Evolutionary conservation across 192 early-diverging fungal genomes (phyloP), one percentile per base, ranked within the genome.

Genomic region (Funneliformis mosseae): DNA sequence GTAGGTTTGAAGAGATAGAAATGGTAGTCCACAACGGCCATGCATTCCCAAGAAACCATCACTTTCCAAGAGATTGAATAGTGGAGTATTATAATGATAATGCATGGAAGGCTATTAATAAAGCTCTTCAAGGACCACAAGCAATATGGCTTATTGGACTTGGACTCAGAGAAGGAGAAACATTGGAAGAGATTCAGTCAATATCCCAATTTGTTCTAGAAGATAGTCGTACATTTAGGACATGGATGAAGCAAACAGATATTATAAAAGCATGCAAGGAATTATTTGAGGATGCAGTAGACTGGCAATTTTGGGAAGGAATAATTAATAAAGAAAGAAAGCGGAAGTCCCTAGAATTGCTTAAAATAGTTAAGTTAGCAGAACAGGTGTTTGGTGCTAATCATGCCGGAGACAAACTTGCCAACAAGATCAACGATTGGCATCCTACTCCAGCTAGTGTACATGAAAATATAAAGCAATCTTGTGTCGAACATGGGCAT

Each of bases 121-220:
- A 76, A 41, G 33, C 74, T 76, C 55, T 76, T 76, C 74, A 63
- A 76, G 60, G 74, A n/a, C 74, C 74, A 25, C 55, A 76, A 76
- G 74, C 59, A 60, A 62, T 76, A 33, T 76, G 28, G 50, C 55
- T 76, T 76, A 76, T 76, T 59, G 74, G 74, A 76, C 50, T 76
- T 39, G 55, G 42, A 72, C 67, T 69, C 39, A 9, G 33, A 33
- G 67, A 69, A 69, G 27, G 33, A 18, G 67, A 69, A 33, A 41
- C 38, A 41, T 42, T 69, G 33, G 74, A 62, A 60, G 74, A 60
- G n/a, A n/a, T n/a, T n/a, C n/a, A n/a, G n/a, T n/a, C n/a, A n/a
- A n/a, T n/a, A n/a, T n/a, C n/a, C n/a, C 75, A 76, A 63, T 76
- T 74, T 62, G 38, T 76, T 21, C 9, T 76, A 76, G 75, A 76